Evolutionary conservation across 2,329 filamentous ascomycete species (phyloP).

Genomic region (Fusarium nisikadoi): DNA sequence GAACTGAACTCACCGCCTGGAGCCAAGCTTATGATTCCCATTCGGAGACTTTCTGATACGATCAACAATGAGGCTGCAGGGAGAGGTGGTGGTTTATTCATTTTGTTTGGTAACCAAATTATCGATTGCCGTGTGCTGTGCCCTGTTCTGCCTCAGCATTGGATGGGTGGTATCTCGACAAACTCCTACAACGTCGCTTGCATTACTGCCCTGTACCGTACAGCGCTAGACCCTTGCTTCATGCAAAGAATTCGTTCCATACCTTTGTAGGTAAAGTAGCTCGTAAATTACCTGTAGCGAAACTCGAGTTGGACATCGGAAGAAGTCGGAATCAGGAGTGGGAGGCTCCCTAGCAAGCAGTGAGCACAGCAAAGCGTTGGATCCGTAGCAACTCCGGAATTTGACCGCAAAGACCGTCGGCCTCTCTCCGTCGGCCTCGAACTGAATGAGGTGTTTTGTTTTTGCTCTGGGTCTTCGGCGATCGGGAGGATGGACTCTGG

Average conservation of each 20-base stretch:
- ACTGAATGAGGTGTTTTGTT: slow-evolving; percentile 5
- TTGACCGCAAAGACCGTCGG: slow-evolving; percentile 29
- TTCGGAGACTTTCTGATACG: slow-evolving; percentile 2
- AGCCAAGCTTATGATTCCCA: slow-evolving; percentile 5
- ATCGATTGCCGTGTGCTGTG: slow-evolving; percentile 9
- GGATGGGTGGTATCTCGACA: slow-evolving; percentile 14
- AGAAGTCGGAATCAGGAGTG: slow-evolving; percentile 34
- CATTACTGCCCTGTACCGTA: slow-evolving; percentile 14
- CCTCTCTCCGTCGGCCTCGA: slow-evolving; percentile 14
- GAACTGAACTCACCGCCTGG: slow-evolving; percentile 35
- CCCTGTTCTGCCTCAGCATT: background rate
- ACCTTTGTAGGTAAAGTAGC: slow-evolving; percentile 19
- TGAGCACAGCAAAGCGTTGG: background rate
- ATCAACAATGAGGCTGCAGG: slow-evolving; percentile 2
- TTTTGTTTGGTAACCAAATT: slow-evolving; percentile 41
- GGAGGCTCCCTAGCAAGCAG: slow-evolving; percentile 14
- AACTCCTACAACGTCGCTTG: slow-evolving; percentile 37
- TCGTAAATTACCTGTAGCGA: slow-evolving; percentile 24
- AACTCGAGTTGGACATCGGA: slow-evolving; percentile 29
- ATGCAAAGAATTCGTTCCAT: slow-evolving; percentile 25
- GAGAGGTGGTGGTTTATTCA: slow-evolving; percentile 32
- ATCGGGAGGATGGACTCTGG: slow-evolving; percentile 26
- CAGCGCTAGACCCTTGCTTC: slow-evolving; percentile 33
- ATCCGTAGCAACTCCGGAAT: slow-evolving; percentile 17
- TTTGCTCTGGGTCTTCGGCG: slow-evolving; percentile 24